Evolutionary conservation across 768 basidiomycete species (phyloP).

Genomic region (Phlegmacium glaucopus): DNA sequence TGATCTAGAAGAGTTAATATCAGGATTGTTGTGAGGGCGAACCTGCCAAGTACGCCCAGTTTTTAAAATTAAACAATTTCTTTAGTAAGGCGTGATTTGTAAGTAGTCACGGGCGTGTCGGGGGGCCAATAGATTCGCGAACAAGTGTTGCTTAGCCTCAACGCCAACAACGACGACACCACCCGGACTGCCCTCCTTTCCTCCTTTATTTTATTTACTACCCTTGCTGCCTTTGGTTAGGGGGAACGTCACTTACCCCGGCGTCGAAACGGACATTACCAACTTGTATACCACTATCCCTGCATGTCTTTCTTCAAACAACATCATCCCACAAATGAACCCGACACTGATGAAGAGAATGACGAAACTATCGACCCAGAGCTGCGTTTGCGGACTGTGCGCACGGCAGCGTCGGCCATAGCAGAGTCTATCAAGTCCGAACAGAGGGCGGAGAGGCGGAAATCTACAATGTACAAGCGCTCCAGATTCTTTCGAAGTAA

Average conservation of each 20-base stretch:
- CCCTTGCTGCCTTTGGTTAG: conserved; percentile 19
- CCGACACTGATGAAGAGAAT: conserved; percentile 55
- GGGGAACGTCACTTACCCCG: conserved; percentile 8
- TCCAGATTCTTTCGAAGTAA: conserved; percentile 57
- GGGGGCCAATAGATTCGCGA: too few species aligned
- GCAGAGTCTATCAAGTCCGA: conserved; percentile 85
- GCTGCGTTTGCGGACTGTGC: conserved; percentile 85
- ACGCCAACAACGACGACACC: conserved; percentile 8
- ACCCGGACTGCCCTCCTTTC: conserved; percentile 9
- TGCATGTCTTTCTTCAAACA: conserved; percentile 39
- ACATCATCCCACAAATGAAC: conserved; percentile 35
- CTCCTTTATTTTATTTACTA: conserved; percentile 10
- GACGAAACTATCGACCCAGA: conserved; percentile 78
- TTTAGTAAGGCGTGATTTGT: too few species aligned
- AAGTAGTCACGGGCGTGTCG: too few species aligned
- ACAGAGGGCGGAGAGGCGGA: conserved; percentile 58
- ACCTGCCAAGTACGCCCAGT: too few species aligned
- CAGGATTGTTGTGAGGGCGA: too few species aligned
- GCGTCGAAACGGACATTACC: neutral
- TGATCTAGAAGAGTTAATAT: too few species aligned
- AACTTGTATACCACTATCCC: conserved; percentile 4
- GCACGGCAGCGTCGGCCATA: conserved; percentile 88
- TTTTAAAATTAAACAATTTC: too few species aligned
- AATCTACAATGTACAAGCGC: conserved; percentile 41
- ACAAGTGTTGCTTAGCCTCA: too few species aligned